Conservation (phyloP, 371 early-diverging fungal genomes). For the Rhizopus delemar region DNA sequence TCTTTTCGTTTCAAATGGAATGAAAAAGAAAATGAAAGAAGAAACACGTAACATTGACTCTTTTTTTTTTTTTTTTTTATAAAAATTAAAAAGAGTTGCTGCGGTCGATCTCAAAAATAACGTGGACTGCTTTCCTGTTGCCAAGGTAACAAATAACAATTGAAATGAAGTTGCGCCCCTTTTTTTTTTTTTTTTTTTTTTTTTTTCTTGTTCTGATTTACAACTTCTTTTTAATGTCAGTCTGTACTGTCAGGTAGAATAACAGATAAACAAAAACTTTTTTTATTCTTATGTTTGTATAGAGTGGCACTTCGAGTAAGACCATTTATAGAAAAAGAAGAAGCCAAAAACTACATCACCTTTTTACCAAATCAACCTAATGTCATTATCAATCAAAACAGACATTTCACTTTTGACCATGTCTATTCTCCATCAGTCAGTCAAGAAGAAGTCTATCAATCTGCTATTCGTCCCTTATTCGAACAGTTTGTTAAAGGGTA, state of each 20-base stretch:
- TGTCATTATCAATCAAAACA: conserved; percentile 56
- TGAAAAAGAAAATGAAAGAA: not conserved
- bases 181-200: not conserved
- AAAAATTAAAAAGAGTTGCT: conserved; percentile 3
- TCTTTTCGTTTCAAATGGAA: not conserved
- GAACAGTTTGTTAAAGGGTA: conserved; percentile 88
- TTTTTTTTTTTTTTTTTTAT: not conserved
- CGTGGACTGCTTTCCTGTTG: conserved; percentile 4
- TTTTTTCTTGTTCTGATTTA: not conserved
- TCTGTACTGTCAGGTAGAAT: not conserved
- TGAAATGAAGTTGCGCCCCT: not conserved
- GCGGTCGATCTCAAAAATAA: not conserved
- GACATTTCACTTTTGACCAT: conserved; percentile 84
- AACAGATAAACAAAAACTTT: not conserved
- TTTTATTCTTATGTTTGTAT: not conserved
- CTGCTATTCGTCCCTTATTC: conserved; percentile 71
- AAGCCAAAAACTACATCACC: conserved; percentile 47
- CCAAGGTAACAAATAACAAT: not conserved
- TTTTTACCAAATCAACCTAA: conserved; percentile 29
- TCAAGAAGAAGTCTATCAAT: conserved; percentile 77
- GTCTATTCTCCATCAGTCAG: conserved; percentile 72
- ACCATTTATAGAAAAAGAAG: conserved; percentile 69
- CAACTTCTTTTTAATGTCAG: conserved; percentile 4
- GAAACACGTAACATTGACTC: conserved; percentile 6
- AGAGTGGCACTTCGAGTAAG: conserved; percentile 79